Evolutionary conservation across 495 filamentous ascomycete species (phyloP).

Genomic region (Lophiotrema nucula): DNA sequence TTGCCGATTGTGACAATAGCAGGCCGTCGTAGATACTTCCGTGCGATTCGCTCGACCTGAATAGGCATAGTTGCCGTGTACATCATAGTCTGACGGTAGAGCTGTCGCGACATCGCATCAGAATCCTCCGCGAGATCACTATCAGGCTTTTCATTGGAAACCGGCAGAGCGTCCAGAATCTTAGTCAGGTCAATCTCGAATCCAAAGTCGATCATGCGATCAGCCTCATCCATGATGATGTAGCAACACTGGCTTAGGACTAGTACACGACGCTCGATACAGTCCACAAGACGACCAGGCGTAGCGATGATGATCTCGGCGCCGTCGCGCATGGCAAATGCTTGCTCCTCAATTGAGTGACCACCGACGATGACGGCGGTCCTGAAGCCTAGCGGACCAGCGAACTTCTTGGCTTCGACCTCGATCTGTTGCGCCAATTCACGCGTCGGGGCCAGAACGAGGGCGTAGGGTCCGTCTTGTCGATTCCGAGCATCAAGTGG

Average conservation of each 20-base stretch:
- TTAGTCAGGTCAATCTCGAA: constrained; percentile 98
- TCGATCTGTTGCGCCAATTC: constrained; percentile 99
- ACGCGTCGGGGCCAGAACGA: constrained; percentile 96
- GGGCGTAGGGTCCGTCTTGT: constrained; percentile 93
- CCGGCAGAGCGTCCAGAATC: constrained; percentile 88
- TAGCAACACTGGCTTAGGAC: constrained; percentile 97
- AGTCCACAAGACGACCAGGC: constrained; percentile 94
- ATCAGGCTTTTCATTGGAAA: background rate
- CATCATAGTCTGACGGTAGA: constrained; percentile 99
- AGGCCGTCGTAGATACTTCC: constrained; percentile 90
- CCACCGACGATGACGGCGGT: constrained; percentile 97
- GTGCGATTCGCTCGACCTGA: constrained; percentile 90
- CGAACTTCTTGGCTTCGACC: constrained; percentile 90
- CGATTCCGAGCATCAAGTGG: constrained; percentile 83
- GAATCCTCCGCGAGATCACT: constrained; percentile 37
- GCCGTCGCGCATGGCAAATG: constrained; percentile 87
- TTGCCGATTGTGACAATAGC: constrained; percentile 95
- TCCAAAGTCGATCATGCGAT: constrained; percentile 98
- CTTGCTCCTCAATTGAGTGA: constrained; percentile 92
- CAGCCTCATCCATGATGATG: constrained; percentile 97
- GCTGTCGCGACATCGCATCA: constrained; percentile 74
- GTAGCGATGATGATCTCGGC: constrained; percentile 99
- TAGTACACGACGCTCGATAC: constrained; percentile 87
- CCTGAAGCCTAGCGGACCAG: constrained; percentile 85
- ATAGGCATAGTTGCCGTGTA: constrained; percentile 98